These are phyloP conservation scores for Pelargonium myrrhifolium DNA, from an alignment of 441 rosid genomes.

Conservation along the genomic window DNA sequence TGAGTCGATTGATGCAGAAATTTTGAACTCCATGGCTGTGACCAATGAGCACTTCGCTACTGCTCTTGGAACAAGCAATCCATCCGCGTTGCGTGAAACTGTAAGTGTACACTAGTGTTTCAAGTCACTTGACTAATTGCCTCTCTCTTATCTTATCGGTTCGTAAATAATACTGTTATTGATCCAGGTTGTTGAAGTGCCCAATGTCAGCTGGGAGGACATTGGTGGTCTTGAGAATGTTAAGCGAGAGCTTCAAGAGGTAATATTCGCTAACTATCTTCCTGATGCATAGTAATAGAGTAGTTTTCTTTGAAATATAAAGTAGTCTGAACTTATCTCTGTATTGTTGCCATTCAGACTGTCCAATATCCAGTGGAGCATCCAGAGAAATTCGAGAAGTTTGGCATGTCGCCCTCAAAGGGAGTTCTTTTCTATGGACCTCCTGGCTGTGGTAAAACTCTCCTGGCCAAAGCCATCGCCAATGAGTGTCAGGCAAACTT, in stretches of 20 bases:
- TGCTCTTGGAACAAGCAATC: conserved; percentile 66
- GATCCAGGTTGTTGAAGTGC: conserved; percentile 19
- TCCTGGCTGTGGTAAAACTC: conserved; percentile 63
- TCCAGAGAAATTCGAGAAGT: too few species aligned
- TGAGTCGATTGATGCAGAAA: conserved; percentile 54
- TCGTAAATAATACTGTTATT: not conserved
- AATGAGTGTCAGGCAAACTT: conserved; percentile 64
- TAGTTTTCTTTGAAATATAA: too few species aligned
- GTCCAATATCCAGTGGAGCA: conserved; percentile 73
- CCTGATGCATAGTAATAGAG: not conserved
- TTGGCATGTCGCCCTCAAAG: conserved; percentile 60
- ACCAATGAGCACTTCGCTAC: conserved; percentile 53
- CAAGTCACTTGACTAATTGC: not conserved
- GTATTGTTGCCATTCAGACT: conserved; percentile 29
- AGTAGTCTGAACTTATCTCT: not conserved
- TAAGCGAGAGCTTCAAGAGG: conserved; percentile 40
- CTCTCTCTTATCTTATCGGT: not conserved
- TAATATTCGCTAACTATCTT: conserved; percentile 9
- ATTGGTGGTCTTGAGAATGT: conserved; percentile 21
- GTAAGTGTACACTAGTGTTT: conserved; percentile 25
- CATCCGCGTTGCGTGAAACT: too few species aligned
- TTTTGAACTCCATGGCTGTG: conserved; percentile 63
- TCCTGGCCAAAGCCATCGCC: conserved; percentile 59
- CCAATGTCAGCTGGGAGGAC: conserved; percentile 19
- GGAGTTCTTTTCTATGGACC: conserved; percentile 65